Base-by-base conservation (phyloP, 441 rosid genomes). In the Pelargonium australe region DNA sequence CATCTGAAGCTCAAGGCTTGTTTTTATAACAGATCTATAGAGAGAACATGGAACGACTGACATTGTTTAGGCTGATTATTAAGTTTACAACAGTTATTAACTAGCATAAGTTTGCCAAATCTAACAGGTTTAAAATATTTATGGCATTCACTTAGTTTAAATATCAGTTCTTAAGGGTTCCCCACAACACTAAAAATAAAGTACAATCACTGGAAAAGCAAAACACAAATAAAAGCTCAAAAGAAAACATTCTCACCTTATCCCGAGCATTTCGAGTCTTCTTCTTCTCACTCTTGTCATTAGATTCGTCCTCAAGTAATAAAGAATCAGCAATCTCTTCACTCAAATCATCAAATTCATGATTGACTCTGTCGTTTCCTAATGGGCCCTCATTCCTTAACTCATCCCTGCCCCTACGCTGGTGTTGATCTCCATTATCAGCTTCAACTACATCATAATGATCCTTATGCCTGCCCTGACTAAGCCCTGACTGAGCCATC, bases 241-340 rank as follows among this genome's bases (percentile, higher is more conserved):
- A 23, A 63, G n/a, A 17, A 19, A 53, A 44, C 73, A 16, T 58
- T 10, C 57, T 12, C n/a, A 85, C 88, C 88, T 84, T 85, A 1
- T 85, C 92, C 3, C 87, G 90, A 17, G 74, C 72, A 68, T 76
- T 65, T 0, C 78, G 80, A 53, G 9, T 78, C 65, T 77, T 81
- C 79, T 79, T 90, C 75, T 85, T 85, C 40, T 68, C 88, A 66
- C 70, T 82, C 79, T 74, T 83, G 65, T 72, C 84, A 51, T 81
- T 80, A 65, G 82, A 45, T 43, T 77, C 85, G 67, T 78, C 85
- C 64, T 80, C 87, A 53, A 76, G 77, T 75, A 81, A 76, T 67
- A 79, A 65, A 44, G 83, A 77, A 49, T 77, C 85, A 69, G 76
- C 80, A 62, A 76, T 76, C 37, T 78, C 74, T 77, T 81, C 86